Evolutionary conservation across 306 rosid species (phyloP).

Genomic region (Albizia julibrissin): DNA sequence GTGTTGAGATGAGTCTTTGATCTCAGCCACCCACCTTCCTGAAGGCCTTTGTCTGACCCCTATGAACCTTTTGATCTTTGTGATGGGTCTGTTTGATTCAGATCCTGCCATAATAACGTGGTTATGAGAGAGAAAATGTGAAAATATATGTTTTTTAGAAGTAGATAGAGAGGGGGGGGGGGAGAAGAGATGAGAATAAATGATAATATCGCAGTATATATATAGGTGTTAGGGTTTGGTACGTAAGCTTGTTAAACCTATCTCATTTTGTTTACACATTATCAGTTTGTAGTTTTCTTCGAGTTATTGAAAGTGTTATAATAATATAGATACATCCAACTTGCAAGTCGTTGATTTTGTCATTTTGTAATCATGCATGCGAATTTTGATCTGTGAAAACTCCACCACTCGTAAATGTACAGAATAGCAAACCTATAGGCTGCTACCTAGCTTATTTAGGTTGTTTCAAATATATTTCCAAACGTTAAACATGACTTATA

Average conservation of each 20-base stretch:
- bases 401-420: slow-evolving; percentile 13
- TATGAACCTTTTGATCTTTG: slow-evolving; percentile 40
- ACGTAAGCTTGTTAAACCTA: slow-evolving; percentile 38
- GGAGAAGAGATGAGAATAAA: background rate
- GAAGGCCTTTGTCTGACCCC: slow-evolving; percentile 51
- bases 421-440: background rate
- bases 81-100: slow-evolving; percentile 42
- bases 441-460: background rate
- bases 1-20: slow-evolving; percentile 49
- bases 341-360: slow-evolving; percentile 42
- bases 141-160: background rate
- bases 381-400: slow-evolving; percentile 26
- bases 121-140: background rate
- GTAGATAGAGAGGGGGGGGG: background rate
- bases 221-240: slow-evolving; percentile 40
- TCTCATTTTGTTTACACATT: slow-evolving; percentile 17
- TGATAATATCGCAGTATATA: background rate
- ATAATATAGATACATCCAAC: slow-evolving; percentile 10
- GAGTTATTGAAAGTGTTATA: background rate
- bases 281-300: slow-evolving; percentile 41
- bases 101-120: slow-evolving; percentile 52
- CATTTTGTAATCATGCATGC: slow-evolving; percentile 1
- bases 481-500: too few species aligned
- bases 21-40: slow-evolving; percentile 53
- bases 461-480: background rate